These are phyloP conservation scores for Zasmidium angulare DNA, from an alignment of 2,329 filamentous ascomycete genomes.

Conservation along the genomic window DNA sequence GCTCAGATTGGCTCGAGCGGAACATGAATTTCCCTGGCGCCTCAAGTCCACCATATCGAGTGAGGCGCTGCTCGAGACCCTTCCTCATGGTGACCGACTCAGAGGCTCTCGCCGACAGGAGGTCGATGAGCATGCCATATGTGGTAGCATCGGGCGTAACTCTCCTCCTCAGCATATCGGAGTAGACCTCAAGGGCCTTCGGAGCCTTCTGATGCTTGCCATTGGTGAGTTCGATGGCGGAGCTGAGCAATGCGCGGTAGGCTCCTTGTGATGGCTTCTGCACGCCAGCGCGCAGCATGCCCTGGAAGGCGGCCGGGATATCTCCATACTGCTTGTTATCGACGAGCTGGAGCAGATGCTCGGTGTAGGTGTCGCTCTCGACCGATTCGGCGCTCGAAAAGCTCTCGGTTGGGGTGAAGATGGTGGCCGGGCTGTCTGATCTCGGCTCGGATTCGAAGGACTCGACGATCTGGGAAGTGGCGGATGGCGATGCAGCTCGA, in stretches of 20 bases:
- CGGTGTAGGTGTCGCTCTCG: conserved; percentile 67
- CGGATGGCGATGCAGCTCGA: conserved; percentile 20
- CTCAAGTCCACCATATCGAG: conserved; percentile 81
- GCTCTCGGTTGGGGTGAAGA: conserved; percentile 28
- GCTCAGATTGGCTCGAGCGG: conserved; percentile 81
- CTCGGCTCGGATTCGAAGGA: conserved; percentile 22
- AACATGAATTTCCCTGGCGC: conserved; percentile 84
- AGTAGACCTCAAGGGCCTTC: conserved; percentile 91
- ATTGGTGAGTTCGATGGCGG: conserved; percentile 77
- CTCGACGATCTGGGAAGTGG: conserved; percentile 12
- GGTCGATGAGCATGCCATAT: conserved; percentile 80
- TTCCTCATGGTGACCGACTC: conserved; percentile 74
- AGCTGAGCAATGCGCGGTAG: conserved; percentile 88
- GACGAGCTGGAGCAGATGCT: conserved; percentile 74
- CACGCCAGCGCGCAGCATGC: conserved; percentile 79
- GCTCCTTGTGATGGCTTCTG: conserved; percentile 75
- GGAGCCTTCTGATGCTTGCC: conserved; percentile 82
- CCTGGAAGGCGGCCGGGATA: conserved; percentile 87
- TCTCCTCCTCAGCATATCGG: conserved; percentile 88
- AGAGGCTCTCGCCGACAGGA: conserved; percentile 77
- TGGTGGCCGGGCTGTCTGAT: conserved; percentile 26
- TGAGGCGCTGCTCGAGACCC: conserved; percentile 74
- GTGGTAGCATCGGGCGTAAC: conserved; percentile 80
- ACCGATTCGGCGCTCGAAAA: conserved; percentile 59
- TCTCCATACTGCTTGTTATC: conserved; percentile 74